phyloP scores from a whole-genome alignment of 2,329 filamentous ascomycete genomes.

The Arachnomyces sp. region DNA sequence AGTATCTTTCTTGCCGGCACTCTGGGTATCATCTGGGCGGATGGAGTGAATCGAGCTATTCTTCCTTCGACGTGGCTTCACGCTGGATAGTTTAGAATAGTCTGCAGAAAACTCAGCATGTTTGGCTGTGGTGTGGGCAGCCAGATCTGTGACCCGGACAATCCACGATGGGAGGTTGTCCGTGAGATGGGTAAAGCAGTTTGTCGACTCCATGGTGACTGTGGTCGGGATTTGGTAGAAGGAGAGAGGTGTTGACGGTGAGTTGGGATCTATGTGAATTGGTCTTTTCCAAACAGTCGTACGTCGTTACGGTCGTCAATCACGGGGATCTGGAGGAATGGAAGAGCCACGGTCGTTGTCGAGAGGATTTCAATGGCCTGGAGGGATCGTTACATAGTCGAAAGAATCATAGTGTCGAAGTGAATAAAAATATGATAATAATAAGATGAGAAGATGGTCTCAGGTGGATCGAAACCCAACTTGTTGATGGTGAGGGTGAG shows the following conservation, averaged over 20 bases:
- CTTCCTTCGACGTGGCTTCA: conserved; percentile 25
- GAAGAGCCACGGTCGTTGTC: too few relatives aligned
- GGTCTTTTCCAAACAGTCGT: conserved; percentile 6
- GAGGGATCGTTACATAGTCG: conserved; percentile 13
- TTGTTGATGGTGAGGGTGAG: too few relatives aligned
- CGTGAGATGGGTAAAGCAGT: conserved; percentile 36
- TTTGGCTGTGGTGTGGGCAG: conserved; percentile 31
- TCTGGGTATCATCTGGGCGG: conserved; percentile 20
- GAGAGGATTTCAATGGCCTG: neutral
- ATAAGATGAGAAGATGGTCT: neutral
- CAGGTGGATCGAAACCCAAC: too few relatives aligned
- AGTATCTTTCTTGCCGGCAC: conserved; percentile 2
- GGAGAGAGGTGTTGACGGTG: neutral
- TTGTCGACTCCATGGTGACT: conserved; percentile 32
- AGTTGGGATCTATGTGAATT: conserved; percentile 7
- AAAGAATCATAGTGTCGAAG: conserved; percentile 4
- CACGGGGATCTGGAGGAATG: too few relatives aligned
- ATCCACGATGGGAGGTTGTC: conserved; percentile 41
- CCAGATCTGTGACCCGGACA: conserved; percentile 33
- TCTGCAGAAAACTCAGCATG: conserved; percentile 36
- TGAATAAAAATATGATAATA: neutral
- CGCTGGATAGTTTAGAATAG: conserved; percentile 27
- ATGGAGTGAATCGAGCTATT: conserved; percentile 38
- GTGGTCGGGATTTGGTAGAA: conserved; percentile 10
- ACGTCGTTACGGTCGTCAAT: conserved; percentile 2